Evolutionary conservation across 2,329 filamentous ascomycete genomes (phyloP), one percentile per base, ranked within the genome.

Genomic region (Trichoderma citrinoviride): DNA sequence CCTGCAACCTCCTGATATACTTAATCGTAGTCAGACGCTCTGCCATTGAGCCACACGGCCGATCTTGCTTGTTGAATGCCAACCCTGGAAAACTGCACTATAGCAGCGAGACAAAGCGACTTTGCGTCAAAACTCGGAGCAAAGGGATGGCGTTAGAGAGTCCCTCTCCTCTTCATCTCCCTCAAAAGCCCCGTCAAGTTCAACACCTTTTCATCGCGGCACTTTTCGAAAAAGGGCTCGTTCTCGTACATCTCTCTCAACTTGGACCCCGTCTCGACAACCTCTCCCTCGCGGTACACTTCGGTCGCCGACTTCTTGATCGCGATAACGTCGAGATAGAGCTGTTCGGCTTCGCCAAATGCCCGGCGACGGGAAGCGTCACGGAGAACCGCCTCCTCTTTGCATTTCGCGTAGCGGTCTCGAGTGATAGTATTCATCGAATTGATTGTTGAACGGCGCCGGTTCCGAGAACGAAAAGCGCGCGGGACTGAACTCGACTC

Each of bases 231-330:
- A 50, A 72, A 73, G 3, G 58, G 52, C 49, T 73, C 72, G 19
- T 68, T 70, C 56, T 73, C 71, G 47, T 73, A 73, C 72, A 73
- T 73, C 61, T 74, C 70, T 17, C 65, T 65, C 56, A 73, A 49
- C 64, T 73, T 70, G 4, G 68, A 69, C 7, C 66, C 71, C 10
- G 72, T 73, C 10, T 64, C 63, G 46, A 71, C 10, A 17, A 73
- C 52, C 21, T 70, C 64, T 19, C 69, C 67, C 25, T 71, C 66
- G 6, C 67, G 50, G 57, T 74, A 73, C 2, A 73, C 21, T 15
- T 69, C 67, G 17, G 65, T 57, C 25, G 71, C 71, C 2, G 67
- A 66, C 49, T 67, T 68, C 61, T 72, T 70, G 19, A 70, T 67
- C 12, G 27, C 37, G 2, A 74, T 47, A 5, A 70, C 69, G 3